Evolutionary conservation across 495 filamentous ascomycete species (phyloP), one percentile per base, ranked within the genome.

Genomic region (Bombardia bombarda): DNA sequence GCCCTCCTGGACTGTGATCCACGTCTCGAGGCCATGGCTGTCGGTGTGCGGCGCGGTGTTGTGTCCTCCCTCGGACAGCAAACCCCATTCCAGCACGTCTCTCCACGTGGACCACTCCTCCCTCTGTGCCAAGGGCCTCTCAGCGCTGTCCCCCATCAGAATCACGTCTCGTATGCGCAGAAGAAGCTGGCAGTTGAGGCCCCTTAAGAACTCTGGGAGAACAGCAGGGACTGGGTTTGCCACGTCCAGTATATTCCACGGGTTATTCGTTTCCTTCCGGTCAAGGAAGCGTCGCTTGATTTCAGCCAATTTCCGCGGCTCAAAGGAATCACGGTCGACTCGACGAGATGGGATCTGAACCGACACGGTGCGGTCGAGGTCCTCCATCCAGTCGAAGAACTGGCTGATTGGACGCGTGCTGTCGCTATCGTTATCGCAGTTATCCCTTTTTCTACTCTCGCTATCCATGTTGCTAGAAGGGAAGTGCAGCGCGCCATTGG

Each of bases 191-290:
- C 36, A 52, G 28, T 52, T 52, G 21, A 44, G 35, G 2, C 44
- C 36, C 4, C 17, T 28, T 16, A 52, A 34, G 39, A 52, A 52
- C 5, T 7, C 22, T 13, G 40, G 49, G 6, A 47, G 26, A 12
- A 14, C 30, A 2, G 28, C 23, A 3, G 39, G 40, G 19, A 52
- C 23, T 2, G 44, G 40, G 44, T 22, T 37, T 32, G 32, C 28
- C 1, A 52, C 32, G 22, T 52, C 49, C 17, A 47, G 36, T 22
- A 53, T 32, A 31, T 53, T 49, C 45, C 33, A 53, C 9, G 42
- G 50, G 24, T 49, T 42, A 38, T 33, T 34, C 1, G 42, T 43
- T 13, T 32, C 9, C 10, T 39, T 22, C n/a, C 20, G 9, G 7
- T 17, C 17, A 9, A 46, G 41, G 33, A 53, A 53, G 6, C 42